These are phyloP conservation scores for Russula vinacea DNA, from an alignment of 768 basidiomycete genomes.

Conservation along the genomic window DNA sequence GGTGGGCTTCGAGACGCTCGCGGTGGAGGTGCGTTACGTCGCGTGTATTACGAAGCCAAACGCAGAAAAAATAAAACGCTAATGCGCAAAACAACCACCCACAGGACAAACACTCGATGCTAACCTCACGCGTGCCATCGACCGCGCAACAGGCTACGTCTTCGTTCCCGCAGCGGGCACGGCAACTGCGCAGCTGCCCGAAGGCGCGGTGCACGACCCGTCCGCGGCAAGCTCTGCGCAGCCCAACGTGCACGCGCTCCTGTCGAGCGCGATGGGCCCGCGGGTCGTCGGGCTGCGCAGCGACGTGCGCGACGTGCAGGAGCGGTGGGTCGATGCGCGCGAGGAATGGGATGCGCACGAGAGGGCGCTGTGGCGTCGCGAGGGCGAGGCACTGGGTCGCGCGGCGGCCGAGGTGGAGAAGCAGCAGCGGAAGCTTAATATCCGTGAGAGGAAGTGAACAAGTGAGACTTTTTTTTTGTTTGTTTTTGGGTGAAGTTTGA, in stretches of 20 bases:
- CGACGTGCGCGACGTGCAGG: constrained; percentile 76
- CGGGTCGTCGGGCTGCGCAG: constrained; percentile 49
- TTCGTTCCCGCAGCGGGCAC: constrained; percentile 59
- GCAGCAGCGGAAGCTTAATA: constrained; percentile 32
- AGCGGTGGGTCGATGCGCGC: constrained; percentile 86
- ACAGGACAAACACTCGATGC: constrained; percentile 93
- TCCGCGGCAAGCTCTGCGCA: constrained; percentile 43
- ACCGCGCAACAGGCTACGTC: constrained; percentile 89
- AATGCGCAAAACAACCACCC: too few relatives aligned
- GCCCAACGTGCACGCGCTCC: constrained; percentile 65
- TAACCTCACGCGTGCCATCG: constrained; percentile 78
- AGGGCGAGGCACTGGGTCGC: constrained; percentile 55
- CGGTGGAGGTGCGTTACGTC: constrained; percentile 91
- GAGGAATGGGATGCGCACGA: constrained; percentile 84
- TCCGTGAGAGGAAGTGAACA: constrained; percentile 22
- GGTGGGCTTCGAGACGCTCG: constrained; percentile 94
- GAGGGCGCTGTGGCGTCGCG: constrained; percentile 68
- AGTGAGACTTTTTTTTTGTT: too few relatives aligned
- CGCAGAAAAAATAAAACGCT: too few relatives aligned
- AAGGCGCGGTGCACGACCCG: constrained; percentile 37
- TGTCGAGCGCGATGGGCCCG: constrained; percentile 60
- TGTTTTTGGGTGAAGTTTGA: too few relatives aligned
- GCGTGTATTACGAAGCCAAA: too few relatives aligned
- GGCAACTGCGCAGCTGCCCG: constrained; percentile 32
- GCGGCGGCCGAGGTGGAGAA: constrained; percentile 39